A percentile compares a stretch with the other conserved stretches of the same genome.
These are phyloP conservation scores for Coffea canephora DNA, from an alignment of 257 asterid genomes.

Conservation along the genomic window DNA sequence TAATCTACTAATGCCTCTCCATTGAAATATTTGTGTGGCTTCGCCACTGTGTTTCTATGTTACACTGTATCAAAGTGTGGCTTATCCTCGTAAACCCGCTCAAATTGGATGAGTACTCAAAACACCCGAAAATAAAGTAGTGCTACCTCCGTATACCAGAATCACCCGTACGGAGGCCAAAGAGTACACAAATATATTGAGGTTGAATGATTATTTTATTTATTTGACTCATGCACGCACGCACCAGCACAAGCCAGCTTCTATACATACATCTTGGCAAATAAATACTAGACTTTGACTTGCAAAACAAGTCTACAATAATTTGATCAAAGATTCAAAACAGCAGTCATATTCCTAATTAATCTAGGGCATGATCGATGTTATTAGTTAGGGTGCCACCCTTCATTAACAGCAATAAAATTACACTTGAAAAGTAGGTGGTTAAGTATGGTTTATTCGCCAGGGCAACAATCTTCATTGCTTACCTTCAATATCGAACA, in stretches of 20 bases:
- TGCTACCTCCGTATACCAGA: too few species aligned
- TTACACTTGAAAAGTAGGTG: conserved; percentile 11
- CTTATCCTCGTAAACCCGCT: too few species aligned
- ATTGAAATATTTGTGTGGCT: too few species aligned
- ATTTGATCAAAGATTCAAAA: neutral
- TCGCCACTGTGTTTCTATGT: too few species aligned
- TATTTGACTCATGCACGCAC: conserved; percentile 3
- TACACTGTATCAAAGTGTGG: too few species aligned
- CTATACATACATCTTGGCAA: neutral
- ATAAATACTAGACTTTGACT: conserved; percentile 2
- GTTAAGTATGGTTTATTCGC: conserved; percentile 1
- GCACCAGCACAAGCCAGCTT: neutral
- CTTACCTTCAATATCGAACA: neutral
- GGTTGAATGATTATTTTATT: neutral
- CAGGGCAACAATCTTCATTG: neutral
- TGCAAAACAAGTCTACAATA: neutral
- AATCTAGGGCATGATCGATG: neutral
- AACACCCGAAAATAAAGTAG: too few species aligned
- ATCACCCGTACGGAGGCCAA: neutral
- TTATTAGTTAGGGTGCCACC: neutral
- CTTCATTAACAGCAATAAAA: neutral
- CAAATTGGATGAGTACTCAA: too few species aligned
- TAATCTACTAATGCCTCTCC: too few species aligned
- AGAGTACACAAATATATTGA: neutral
- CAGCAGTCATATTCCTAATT: conserved; percentile 1